Base-by-base conservation (phyloP, 148 eudicot species). In the Chenopodium quinoa region DNA sequence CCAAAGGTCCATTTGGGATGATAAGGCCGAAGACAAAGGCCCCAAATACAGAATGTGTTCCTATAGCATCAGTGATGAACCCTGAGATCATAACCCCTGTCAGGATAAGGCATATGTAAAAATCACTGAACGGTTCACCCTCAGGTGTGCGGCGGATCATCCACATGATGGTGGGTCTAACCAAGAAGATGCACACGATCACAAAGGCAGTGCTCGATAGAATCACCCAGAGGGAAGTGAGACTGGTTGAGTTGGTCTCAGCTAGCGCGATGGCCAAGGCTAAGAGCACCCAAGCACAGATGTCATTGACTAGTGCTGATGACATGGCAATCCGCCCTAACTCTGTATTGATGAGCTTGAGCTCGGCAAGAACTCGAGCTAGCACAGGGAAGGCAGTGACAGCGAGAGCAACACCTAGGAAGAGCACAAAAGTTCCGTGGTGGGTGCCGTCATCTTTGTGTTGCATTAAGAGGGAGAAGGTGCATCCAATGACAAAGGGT, bases 21-120 rank as follows among this genome's bases (percentile, higher is more conserved):
- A 92, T 80, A 29, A 92, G 78, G 8, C 97, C 97, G 22, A 92
- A 87, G 31, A 92, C 89, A 75, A 92, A 92, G 11, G 97, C 93
- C 3, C 97, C 97, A 46, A 92, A 91, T n/a, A 92, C 89, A 52
- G 93, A 89, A 81, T 92, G 97, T 6, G 92, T 92, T n/a, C 97
- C 97, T 4, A 92, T 89, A 0, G 92, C 89, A 80, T 92, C 97
- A 1, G 97, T 91, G 7, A 91, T 73, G 78, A 92, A 92, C 14
- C 93, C 97, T 2, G 92, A 84, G 12, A 89, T 82, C 92, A 92
- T 88, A 25, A 92, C 97, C 1, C 90, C 91, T 0, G 92, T 90
- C 16, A 92, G 86, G 62, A 89, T 91, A 22, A 87, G 81, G 74
- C 93, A 91, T 4, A 92, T 85, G 82, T 84, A 82, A 83, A 91